These are phyloP conservation scores for Posidonia australis DNA, from an alignment of 106 monocot species.

Conservation along the genomic window DNA sequence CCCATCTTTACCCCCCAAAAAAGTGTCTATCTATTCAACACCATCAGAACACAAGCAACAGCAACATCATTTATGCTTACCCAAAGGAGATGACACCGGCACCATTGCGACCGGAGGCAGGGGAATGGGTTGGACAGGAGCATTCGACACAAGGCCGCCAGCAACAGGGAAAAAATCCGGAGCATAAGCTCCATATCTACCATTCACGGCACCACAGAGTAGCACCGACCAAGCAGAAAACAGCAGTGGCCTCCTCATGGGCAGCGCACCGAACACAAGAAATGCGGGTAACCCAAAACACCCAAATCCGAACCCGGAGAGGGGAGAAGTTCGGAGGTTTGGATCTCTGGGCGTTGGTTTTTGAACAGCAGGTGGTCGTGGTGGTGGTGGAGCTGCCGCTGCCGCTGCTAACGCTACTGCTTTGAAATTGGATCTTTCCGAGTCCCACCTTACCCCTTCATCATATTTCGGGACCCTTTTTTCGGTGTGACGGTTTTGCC, in stretches of 20 bases:
- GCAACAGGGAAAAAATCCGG: conserved; percentile 4
- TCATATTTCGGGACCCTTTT: too few species aligned
- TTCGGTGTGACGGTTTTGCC: not conserved
- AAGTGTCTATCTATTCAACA: too few species aligned
- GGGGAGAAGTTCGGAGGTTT: not conserved
- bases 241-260: not conserved
- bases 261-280: not conserved
- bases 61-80: not conserved
- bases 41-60: not conserved
- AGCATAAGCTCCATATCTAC: not conserved
- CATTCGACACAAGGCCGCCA: not conserved
- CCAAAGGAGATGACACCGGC: conserved; percentile 5
- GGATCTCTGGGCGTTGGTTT: not conserved
- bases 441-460: too few species aligned
- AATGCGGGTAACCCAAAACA: too few species aligned
- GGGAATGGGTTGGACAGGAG: not conserved
- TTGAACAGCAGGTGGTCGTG: not conserved
- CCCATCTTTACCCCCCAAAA: too few species aligned
- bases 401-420: too few species aligned
- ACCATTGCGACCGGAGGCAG: not conserved
- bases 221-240: not conserved
- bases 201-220: not conserved
- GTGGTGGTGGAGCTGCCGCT: too few species aligned
- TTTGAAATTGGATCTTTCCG: too few species aligned
- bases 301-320: not conserved